phyloP scores from a whole-genome alignment of 169 alveolate species.

The Plasmodium sp. region DNA sequence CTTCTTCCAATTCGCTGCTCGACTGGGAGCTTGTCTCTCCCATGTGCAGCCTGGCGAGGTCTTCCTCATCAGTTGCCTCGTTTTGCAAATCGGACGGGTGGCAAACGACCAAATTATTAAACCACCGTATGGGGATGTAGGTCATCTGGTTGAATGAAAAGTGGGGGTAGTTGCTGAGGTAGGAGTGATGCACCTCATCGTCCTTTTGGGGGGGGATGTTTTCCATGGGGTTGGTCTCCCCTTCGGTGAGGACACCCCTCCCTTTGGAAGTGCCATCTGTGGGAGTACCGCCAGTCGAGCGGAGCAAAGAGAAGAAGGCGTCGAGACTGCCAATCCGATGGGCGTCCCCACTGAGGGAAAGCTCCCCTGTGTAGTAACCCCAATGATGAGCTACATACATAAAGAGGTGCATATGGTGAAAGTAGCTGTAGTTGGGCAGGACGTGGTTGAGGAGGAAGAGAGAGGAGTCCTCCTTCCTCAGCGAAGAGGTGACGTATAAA shows the following conservation, averaged over 20 bases:
- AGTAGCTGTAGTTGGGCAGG: constrained; percentile 18
- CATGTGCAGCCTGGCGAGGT: background rate
- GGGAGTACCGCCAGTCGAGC: background rate
- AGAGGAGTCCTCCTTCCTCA: constrained; percentile 39
- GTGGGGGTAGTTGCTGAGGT: constrained; percentile 21
- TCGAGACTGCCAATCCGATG: background rate
- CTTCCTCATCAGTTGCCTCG: background rate
- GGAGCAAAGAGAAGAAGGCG: background rate
- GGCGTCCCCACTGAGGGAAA: background rate
- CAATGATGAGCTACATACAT: constrained; percentile 17
- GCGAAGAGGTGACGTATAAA: background rate
- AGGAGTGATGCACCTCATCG: background rate
- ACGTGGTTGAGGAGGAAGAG: background rate
- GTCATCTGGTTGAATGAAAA: background rate
- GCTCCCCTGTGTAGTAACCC: background rate
- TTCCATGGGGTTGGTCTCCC: background rate
- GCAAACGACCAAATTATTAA: constrained; percentile 1
- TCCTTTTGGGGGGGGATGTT: background rate
- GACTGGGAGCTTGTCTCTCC: background rate
- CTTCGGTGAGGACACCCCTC: background rate
- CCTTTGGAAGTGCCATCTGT: background rate
- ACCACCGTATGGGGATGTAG: constrained; percentile 18
- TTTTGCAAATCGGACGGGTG: background rate
- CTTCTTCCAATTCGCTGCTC: background rate
- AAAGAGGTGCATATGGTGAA: constrained; percentile 13